Percentiles rank a stretch among this genome's conserved stretches.
Conservation (phyloP, 306 rosid species). For the Alnus glutinosa region DNA sequence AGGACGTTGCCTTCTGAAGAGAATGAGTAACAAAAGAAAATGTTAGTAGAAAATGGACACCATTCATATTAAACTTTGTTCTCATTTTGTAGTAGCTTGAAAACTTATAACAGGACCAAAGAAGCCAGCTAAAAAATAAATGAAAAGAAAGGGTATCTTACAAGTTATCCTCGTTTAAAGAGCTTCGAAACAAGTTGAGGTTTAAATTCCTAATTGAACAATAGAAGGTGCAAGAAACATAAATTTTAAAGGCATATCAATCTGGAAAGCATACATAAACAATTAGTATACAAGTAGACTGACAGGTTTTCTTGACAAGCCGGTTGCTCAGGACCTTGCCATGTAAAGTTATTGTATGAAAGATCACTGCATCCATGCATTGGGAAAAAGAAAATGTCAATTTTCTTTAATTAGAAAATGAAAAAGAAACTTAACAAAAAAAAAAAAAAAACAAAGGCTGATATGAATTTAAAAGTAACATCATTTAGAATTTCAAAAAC, state of each 20-base stretch:
- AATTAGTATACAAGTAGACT: constrained; percentile 31
- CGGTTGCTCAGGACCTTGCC: constrained; percentile 58
- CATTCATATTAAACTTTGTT: not conserved
- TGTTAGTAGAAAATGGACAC: constrained; percentile 8
- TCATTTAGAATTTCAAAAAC: not conserved
- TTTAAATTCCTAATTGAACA: constrained; percentile 62
- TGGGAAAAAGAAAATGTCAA: constrained; percentile 1
- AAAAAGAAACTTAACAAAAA: not conserved
- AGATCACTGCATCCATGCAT: constrained; percentile 67
- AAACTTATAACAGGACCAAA: not conserved
- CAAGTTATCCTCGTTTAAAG: constrained; percentile 42
- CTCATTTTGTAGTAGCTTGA: not conserved
- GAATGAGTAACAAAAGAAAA: constrained; percentile 11
- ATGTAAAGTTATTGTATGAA: constrained; percentile 81
- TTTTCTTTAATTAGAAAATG: not conserved
- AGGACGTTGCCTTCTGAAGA: constrained; percentile 47
- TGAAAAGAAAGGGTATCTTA: constrained; percentile 41
- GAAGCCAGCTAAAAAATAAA: constrained; percentile 13
- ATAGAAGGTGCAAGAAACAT: constrained; percentile 25
- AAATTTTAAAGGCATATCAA: constrained; percentile 9
- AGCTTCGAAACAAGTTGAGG: constrained; percentile 71
- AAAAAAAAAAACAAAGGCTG: not conserved
- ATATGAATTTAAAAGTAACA: not conserved
- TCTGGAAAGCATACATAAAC: not conserved
- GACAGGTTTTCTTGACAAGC: constrained; percentile 64